Evolutionary conservation across 257 asterid genomes (phyloP), one percentile per base, ranked within the genome.

Genomic region (Ballota nigra): DNA sequence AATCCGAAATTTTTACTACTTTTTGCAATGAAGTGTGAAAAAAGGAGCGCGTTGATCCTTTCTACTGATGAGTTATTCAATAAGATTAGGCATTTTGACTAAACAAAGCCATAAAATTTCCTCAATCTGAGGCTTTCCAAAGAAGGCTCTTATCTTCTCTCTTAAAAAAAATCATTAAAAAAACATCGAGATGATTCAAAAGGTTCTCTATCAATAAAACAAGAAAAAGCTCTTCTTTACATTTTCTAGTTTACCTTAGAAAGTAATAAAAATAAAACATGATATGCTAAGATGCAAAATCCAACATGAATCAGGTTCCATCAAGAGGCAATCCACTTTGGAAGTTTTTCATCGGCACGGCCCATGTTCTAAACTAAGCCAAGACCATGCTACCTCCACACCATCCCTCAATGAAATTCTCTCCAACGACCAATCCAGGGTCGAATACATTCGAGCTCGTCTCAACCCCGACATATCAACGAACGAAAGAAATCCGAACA

Each of bases 291-390:
- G 26, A 18, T 52, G 4, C 5, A 52, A 19, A 6, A 8, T 9
- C 5, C 58, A 16, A 55, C 63, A 38, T 61, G 60, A 34, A 77
- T 59, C 83, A 92, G 96, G 85, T 71, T 52, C 78, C 45, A 86
- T 67, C 72, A 77, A 79, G 72, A 68, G 77, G 68, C 67, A 78
- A 64, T 84, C 98, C 28, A 80, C 83, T 5, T 24, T 88, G 81
- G 59, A 85, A 71, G 84, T 92, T 0, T 43, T 77, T 36, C 89
- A 89, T 71, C 83, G 72, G 41, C 85, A 89, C 47, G 87, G 91
- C 18, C 90, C 92, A 23, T 92, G 96, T 66, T 78, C 83, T 24
- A 34, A 74, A 55, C 72, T 15, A 18, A 59, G 29, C 49, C 75
- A 70, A 68, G 68, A 65, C 55, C 60, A 64, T 23, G 8, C 72